These are phyloP conservation scores for Annulohypoxylon stygium DNA, from an alignment of 495 filamentous ascomycete species.

Conservation along the genomic window DNA sequence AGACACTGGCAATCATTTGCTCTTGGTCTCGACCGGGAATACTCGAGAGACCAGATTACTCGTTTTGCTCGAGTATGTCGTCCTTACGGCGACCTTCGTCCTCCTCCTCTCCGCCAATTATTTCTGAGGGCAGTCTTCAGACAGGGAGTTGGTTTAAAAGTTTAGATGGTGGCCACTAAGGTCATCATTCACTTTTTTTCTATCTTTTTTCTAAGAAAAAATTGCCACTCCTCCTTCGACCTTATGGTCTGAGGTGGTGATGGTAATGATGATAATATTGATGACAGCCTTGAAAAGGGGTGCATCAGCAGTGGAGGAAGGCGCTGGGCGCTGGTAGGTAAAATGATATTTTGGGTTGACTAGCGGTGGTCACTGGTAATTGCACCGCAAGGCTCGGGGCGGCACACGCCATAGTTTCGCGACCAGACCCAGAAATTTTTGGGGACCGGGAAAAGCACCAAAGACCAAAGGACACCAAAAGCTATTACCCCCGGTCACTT, in stretches of 20 bases:
- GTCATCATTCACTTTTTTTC: not conserved
- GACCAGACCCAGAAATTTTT: constrained; percentile 47
- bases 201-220: not conserved
- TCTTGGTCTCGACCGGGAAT: constrained; percentile 29
- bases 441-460: constrained; percentile 22
- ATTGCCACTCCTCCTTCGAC: not conserved
- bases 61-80: constrained; percentile 28
- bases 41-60: constrained; percentile 26
- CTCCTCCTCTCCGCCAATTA: constrained; percentile 3
- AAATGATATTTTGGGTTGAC: not conserved
- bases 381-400: constrained; percentile 37
- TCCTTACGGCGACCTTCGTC: constrained; percentile 18
- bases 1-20: constrained; percentile 37
- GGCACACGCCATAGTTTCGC: constrained; percentile 39
- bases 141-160: constrained; percentile 9
- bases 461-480: constrained; percentile 16
- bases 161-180: constrained; percentile 3
- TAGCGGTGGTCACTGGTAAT: constrained; percentile 19
- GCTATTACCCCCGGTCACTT: constrained; percentile 22
- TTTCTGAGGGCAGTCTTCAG: constrained; percentile 17
- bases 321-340: constrained; percentile 2
- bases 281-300: not conserved
- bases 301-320: constrained; percentile 16
- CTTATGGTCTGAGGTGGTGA: constrained; percentile 9
- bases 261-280: constrained; percentile 28